Evolutionary conservation across 139 green algal genomes (phyloP).

Genomic region (Chlamydomonas incerta): DNA sequence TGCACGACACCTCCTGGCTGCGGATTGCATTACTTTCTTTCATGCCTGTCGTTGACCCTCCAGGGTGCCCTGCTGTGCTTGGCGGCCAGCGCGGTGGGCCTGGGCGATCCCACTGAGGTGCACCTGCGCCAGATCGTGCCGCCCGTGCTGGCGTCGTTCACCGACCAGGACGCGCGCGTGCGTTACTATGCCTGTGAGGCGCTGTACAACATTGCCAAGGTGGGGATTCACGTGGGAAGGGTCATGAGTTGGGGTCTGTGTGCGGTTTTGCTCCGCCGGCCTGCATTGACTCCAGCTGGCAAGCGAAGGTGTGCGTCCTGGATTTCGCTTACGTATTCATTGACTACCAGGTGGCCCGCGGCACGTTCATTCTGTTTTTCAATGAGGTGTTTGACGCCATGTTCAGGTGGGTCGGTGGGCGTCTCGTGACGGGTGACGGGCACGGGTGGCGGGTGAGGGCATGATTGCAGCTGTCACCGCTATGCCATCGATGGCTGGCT

Average conservation of each 20-base stretch:
- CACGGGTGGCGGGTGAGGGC: no score
- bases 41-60: background rate
- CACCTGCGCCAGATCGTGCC: slow-evolving; percentile 84
- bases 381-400: slow-evolving; percentile 93
- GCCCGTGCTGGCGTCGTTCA: slow-evolving; percentile 88
- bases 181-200: slow-evolving; percentile 97
- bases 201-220: slow-evolving; percentile 98
- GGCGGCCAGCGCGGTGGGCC: slow-evolving; percentile 90
- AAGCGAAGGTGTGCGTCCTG: no score
- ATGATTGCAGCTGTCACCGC: no score
- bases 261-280: no score
- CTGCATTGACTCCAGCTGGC: no score
- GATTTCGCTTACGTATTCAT: no score
- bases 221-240: no score
- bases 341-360: slow-evolving; percentile 71
- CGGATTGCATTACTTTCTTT: no score
- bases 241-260: no score
- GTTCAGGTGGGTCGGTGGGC: slow-evolving; percentile 69
- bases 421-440: background rate
- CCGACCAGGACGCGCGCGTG: slow-evolving; percentile 81
- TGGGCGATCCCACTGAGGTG: slow-evolving; percentile 71
- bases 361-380: slow-evolving; percentile 91
- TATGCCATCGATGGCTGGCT: no score
- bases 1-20: no score
- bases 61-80: slow-evolving; percentile 94